Evolutionary conservation across 108 stramenopile species (phyloP).

Genomic region (Pseudonitzschia pungens): DNA sequence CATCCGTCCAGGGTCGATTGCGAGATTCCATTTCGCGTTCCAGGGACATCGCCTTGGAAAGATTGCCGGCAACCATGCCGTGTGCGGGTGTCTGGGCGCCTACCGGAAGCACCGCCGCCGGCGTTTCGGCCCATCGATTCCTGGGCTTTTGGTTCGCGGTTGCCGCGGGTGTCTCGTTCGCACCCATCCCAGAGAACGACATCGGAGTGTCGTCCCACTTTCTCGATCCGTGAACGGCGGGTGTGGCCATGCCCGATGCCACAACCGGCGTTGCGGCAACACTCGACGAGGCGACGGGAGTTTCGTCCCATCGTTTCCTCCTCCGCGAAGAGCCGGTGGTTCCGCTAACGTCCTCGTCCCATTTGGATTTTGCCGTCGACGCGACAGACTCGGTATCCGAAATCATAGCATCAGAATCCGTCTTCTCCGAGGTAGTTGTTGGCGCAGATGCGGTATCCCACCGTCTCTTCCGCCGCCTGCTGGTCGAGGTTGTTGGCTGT

Average conservation of each 20-base stretch:
- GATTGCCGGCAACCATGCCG: constrained; percentile 50
- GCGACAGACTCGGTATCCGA: constrained; percentile 59
- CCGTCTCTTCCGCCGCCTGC: constrained; percentile 58
- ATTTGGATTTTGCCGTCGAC: constrained; percentile 46
- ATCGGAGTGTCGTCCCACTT: constrained; percentile 88
- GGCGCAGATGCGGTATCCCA: constrained; percentile 66
- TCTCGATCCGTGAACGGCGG: constrained; percentile 33
- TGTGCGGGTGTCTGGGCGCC: constrained; percentile 41
- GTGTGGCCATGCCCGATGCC: constrained; percentile 50
- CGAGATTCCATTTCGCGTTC: constrained; percentile 95
- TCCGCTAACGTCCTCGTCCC: constrained; percentile 62
- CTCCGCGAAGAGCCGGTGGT: constrained; percentile 41
- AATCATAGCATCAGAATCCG: constrained; percentile 50
- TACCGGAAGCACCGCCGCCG: constrained; percentile 38
- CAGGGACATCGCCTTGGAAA: constrained; percentile 79
- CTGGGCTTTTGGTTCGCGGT: constrained; percentile 38
- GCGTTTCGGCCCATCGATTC: constrained; percentile 83
- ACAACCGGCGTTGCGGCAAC: constrained; percentile 46
- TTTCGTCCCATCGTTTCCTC: constrained; percentile 92
- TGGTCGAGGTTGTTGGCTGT: constrained; percentile 5
- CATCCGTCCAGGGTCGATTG: constrained; percentile 95
- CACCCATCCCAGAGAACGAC: constrained; percentile 47
- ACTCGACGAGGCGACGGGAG: constrained; percentile 58
- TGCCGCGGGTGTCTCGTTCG: constrained; percentile 32
- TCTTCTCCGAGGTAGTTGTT: constrained; percentile 20